These are phyloP conservation scores for Amyloporia xantha DNA, from an alignment of 768 basidiomycete species.

Conservation along the genomic window DNA sequence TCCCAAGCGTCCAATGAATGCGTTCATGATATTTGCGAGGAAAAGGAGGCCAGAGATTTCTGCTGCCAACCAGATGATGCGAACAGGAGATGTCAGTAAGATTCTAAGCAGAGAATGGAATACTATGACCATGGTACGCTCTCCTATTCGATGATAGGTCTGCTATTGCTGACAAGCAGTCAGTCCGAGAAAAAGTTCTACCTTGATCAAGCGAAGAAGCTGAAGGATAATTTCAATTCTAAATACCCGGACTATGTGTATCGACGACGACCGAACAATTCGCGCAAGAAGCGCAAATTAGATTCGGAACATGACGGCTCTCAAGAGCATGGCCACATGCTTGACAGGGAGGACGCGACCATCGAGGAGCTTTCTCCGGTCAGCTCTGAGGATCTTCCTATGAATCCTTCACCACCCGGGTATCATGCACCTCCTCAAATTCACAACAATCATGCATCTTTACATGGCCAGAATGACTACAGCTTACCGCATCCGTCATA, in stretches of 20 bases:
- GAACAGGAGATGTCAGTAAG: constrained; percentile 87
- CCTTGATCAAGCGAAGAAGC: constrained; percentile 76
- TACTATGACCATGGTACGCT: constrained; percentile 62
- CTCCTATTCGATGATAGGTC: not conserved
- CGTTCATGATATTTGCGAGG: constrained; percentile 90
- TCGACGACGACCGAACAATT: constrained; percentile 81
- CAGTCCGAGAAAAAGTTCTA: constrained; percentile 84
- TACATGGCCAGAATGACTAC: too few species aligned
- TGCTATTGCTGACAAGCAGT: not conserved
- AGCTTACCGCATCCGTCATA: too few species aligned
- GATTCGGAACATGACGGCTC: constrained; percentile 27
- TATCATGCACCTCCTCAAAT: constrained; percentile 6
- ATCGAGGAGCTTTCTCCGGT: constrained; percentile 35
- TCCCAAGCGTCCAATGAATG: constrained; percentile 89
- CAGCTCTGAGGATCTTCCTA: constrained; percentile 27
- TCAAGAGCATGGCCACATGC: constrained; percentile 24
- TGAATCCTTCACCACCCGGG: constrained; percentile 14
- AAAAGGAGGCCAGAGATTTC: constrained; percentile 77
- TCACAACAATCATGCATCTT: too few species aligned
- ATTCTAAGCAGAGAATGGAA: constrained; percentile 85
- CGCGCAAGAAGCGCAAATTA: constrained; percentile 53
- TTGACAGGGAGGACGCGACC: constrained; percentile 28
- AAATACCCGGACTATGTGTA: constrained; percentile 91
- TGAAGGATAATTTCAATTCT: constrained; percentile 81
- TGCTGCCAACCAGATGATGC: constrained; percentile 83